phyloP scores from a whole-genome alignment of 2,329 filamentous ascomycete species.

The Chaetomiaceae sp. region DNA sequence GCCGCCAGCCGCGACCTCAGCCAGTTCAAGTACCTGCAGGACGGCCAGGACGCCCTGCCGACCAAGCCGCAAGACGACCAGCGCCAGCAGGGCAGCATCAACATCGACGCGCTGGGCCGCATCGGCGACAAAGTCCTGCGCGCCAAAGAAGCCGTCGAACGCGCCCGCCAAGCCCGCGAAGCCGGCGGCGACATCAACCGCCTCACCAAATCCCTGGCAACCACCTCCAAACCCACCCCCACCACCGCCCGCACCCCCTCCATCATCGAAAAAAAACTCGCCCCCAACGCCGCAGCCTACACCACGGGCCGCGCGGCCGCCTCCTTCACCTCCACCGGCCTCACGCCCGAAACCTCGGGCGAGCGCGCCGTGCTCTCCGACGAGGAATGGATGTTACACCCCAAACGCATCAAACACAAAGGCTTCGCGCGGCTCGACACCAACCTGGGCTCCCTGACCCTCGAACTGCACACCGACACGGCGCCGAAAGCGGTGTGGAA shows the following conservation, averaged over 20 bases:
- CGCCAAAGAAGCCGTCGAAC: conserved; percentile 90
- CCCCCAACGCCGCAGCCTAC: conserved; percentile 82
- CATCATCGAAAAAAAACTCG: conserved; percentile 53
- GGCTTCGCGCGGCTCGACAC: conserved; percentile 90
- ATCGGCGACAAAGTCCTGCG: conserved; percentile 76
- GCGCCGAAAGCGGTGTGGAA: conserved; percentile 96
- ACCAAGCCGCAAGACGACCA: conserved; percentile 66
- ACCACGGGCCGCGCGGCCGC: conserved; percentile 88
- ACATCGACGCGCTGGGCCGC: conserved; percentile 71
- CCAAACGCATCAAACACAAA: conserved; percentile 79
- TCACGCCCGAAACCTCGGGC: conserved; percentile 85
- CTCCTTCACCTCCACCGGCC: conserved; percentile 88
- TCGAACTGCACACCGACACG: conserved; percentile 86
- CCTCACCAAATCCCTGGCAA: conserved; percentile 36
- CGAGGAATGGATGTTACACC: conserved; percentile 95
- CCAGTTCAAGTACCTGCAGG: conserved; percentile 81
- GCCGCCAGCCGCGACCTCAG: conserved; percentile 74
- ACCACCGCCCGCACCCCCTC: conserved; percentile 31
- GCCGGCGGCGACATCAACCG: conserved; percentile 54
- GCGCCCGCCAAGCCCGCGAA: conserved; percentile 69
- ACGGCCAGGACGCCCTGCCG: conserved; percentile 64
- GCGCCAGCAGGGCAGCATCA: conserved; percentile 62
- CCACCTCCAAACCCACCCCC: conserved; percentile 7
- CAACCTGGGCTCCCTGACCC: conserved; percentile 73
- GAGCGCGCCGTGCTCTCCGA: conserved; percentile 82